phyloP scores from a whole-genome alignment of 768 basidiomycete genomes.

The Suillus plorans region DNA sequence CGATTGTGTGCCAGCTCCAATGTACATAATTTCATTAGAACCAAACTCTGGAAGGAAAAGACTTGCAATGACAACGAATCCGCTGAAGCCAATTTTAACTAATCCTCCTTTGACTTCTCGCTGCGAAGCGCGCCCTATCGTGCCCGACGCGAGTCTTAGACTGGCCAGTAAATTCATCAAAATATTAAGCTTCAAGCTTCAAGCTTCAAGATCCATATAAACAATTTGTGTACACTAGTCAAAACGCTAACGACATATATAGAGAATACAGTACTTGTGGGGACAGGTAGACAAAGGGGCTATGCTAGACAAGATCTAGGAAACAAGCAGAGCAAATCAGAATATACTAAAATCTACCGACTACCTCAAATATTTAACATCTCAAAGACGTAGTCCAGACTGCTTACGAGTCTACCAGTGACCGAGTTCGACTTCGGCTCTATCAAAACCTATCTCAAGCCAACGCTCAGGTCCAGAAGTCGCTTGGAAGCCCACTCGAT shows the following conservation, averaged over 20 bases:
- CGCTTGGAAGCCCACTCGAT: constrained; percentile 50
- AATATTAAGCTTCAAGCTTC: too few relatives aligned
- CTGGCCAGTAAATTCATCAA: neutral
- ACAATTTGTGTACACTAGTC: neutral
- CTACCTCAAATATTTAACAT: too few relatives aligned
- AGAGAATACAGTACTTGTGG: neutral
- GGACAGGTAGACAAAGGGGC: neutral
- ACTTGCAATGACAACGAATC: neutral
- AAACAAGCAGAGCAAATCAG: neutral
- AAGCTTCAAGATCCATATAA: neutral
- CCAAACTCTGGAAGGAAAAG: neutral
- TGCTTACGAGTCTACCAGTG: constrained; percentile 50
- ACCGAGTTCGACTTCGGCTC: constrained; percentile 47
- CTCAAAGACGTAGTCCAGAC: too few relatives aligned
- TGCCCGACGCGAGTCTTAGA: neutral
- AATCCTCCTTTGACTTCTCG: neutral
- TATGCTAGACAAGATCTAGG: neutral
- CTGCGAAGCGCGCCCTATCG: too few relatives aligned
- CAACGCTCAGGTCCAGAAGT: constrained; percentile 45
- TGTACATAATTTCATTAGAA: neutral
- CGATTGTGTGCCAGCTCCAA: neutral
- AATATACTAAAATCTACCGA: constrained; percentile 12
- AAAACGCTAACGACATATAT: neutral
- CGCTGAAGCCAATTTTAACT: neutral
- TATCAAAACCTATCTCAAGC: constrained; percentile 55